Evolutionary conservation across 2,329 filamentous ascomycete genomes (phyloP).

Genomic region (Neoarthrinium moseri): DNA sequence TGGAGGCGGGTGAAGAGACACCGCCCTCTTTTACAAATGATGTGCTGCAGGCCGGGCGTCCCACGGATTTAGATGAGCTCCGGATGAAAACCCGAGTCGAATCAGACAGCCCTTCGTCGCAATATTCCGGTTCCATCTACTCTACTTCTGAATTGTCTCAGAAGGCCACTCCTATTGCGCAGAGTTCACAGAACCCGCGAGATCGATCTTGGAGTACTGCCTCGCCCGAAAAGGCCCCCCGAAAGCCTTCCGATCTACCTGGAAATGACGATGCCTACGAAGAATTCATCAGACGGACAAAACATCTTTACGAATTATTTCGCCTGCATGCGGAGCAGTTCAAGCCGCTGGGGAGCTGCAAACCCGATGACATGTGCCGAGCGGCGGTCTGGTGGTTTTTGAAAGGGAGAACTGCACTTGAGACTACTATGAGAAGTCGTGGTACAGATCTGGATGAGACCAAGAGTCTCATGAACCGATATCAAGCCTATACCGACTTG

Average conservation of each 20-base stretch:
- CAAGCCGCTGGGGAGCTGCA: constrained; percentile 62
- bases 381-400: constrained; percentile 89
- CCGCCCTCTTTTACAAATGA: constrained; percentile 20
- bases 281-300: constrained; percentile 69
- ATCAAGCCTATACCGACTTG: constrained; percentile 82
- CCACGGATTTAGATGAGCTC: constrained; percentile 23
- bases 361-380: constrained; percentile 67
- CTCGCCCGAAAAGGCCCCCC: constrained; percentile 23
- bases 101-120: constrained; percentile 22
- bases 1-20: constrained; percentile 15
- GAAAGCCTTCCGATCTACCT: constrained; percentile 39
- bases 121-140: constrained; percentile 22
- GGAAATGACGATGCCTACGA: constrained; percentile 54
- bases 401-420: constrained; percentile 73
- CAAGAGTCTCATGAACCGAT: constrained; percentile 54
- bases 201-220: constrained; percentile 4
- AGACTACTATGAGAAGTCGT: constrained; percentile 66
- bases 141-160: constrained; percentile 26
- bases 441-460: constrained; percentile 54
- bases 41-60: constrained; percentile 13
- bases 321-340: constrained; percentile 73
- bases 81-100: constrained; percentile 16
- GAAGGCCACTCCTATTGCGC: constrained; percentile 23
- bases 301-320: constrained; percentile 75
- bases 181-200: constrained; percentile 20